Base-by-base conservation (phyloP, 2,329 filamentous ascomycete species). In the Bimuria novae-zelandiae region DNA sequence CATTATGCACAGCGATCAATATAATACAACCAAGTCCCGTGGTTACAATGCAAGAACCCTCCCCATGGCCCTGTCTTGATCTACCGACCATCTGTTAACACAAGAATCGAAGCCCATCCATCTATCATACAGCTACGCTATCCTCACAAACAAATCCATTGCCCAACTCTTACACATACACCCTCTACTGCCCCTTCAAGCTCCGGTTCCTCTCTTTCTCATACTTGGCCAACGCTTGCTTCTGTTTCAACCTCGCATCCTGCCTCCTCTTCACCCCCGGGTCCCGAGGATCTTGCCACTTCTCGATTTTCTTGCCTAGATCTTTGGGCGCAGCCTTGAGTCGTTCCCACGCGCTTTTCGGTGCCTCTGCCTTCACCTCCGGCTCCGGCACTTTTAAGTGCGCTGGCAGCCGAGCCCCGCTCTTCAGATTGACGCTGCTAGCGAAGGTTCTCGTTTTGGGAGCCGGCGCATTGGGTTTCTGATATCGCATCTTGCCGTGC, bases 401-500 rank as follows among this genome's bases (percentile, higher is more conserved):
- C 11, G 62, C 49, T 30, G 69, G 69, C 0, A 71, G 42, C 3
- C 37, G 12, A 6, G 62, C 56, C 12, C 62, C 66, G 7, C 56
- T 42, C 49, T 67, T 68, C 53, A 71, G 36, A 23, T 59, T 71
- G 53, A 69, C 43, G 32, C 19, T 22, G 22, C 23, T 51, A 14
- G 35, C 11, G 17, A 16, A 14, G 7, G 25, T 40, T 11, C 10
- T 19, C 22, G 10, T 32, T 22, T 55, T 36, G 1, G 58, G 39
- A 21, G 49, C 29, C 8, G 48, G 29, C 1, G 37, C 53, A 4
- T 30, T 54, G 30, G 68, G 67, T 3, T 68, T 55, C 51, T 67
- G 64, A 61, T 73, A 71, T 37, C 59, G 58, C 42, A 67, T 56
- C 36, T 62, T 68, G 48, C 66, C 63, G 39, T 68, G 63, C 3